A percentile compares a stretch with the other conserved stretches of the same genome.
Conservation (phyloP, 2,329 filamentous ascomycete genomes). For the Clonostachys solani region DNA sequence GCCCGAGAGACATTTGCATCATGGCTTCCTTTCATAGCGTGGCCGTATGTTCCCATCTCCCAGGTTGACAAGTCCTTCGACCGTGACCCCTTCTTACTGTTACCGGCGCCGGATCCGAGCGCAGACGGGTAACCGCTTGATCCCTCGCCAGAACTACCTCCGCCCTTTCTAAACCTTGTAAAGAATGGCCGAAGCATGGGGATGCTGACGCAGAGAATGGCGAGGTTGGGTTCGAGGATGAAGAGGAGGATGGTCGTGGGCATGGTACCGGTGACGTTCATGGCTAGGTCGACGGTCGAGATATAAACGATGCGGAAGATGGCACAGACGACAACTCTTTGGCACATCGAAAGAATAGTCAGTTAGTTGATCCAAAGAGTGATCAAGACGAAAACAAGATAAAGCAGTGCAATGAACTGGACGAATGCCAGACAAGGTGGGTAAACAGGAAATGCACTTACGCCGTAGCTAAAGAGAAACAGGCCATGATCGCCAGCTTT, state of each 20-base stretch:
- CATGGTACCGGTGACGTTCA: conserved; percentile 32
- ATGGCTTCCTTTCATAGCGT: no score
- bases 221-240: conserved; percentile 31
- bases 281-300: conserved; percentile 24
- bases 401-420: background rate
- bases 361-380: background rate
- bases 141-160: conserved; percentile 14
- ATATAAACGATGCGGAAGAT: conserved; percentile 31
- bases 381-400: rapidly evolving
- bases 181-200: conserved; percentile 33
- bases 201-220: conserved; percentile 33
- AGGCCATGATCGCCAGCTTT: conserved; percentile 28
- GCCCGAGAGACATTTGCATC: no score
- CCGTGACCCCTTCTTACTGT: no score
- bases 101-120: no score
- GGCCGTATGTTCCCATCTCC: no score
- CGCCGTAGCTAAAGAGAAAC: conserved; percentile 27
- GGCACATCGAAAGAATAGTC: conserved; percentile 19
- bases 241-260: conserved; percentile 31
- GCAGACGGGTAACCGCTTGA: conserved; percentile 4
- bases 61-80: no score
- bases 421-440: background rate
- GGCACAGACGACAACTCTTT: conserved; percentile 21
- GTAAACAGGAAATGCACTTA: conserved; percentile 10
- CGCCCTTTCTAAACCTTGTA: conserved; percentile 20